A percentile compares a stretch with the other conserved stretches of the same genome.
Conservation (phyloP, 2,329 filamentous ascomycete species). For the Aureobasidium sp. region DNA sequence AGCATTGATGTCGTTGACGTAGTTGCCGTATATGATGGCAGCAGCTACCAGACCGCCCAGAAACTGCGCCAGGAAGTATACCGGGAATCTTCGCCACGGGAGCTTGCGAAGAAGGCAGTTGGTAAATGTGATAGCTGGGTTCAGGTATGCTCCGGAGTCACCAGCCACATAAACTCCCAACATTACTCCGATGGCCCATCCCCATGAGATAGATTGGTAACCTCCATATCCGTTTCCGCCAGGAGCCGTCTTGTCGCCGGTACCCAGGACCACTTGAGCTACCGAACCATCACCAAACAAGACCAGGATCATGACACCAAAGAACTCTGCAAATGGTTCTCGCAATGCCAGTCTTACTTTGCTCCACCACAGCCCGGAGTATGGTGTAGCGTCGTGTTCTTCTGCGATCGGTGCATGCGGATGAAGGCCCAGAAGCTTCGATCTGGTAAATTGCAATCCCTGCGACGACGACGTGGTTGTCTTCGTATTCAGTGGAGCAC, state of each 20-base stretch:
- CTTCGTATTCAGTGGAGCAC: neutral
- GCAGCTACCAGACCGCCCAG: slow-evolving; percentile 57
- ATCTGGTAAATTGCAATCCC: slow-evolving; percentile 10
- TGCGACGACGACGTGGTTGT: slow-evolving; percentile 10
- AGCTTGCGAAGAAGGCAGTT: slow-evolving; percentile 61
- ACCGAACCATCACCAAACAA: slow-evolving; percentile 36
- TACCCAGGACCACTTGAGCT: slow-evolving; percentile 34
- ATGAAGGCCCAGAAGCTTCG: slow-evolving; percentile 26
- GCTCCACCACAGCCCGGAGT: slow-evolving; percentile 30
- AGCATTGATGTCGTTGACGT: slow-evolving; percentile 52
- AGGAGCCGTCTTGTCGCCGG: slow-evolving; percentile 29
- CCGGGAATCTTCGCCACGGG: slow-evolving; percentile 59
- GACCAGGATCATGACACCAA: slow-evolving; percentile 33
- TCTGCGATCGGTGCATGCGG: slow-evolving; percentile 33
- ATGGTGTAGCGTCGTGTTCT: slow-evolving; percentile 30
- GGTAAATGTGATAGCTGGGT: slow-evolving; percentile 59
- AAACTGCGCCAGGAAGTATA: slow-evolving; percentile 58
- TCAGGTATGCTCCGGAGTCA: slow-evolving; percentile 58
- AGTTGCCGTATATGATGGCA: slow-evolving; percentile 35
- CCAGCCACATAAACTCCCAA: slow-evolving; percentile 53
- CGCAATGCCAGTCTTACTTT: slow-evolving; percentile 28
- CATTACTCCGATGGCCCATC: slow-evolving; percentile 31
- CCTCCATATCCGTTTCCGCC: slow-evolving; percentile 33
- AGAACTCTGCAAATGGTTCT: slow-evolving; percentile 38
- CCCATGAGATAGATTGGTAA: slow-evolving; percentile 36